A percentile compares a stretch with the other conserved stretches of the same genome.
phyloP scores from a whole-genome alignment of 1,139 yeast species.

The Geotrichum reessii region DNA sequence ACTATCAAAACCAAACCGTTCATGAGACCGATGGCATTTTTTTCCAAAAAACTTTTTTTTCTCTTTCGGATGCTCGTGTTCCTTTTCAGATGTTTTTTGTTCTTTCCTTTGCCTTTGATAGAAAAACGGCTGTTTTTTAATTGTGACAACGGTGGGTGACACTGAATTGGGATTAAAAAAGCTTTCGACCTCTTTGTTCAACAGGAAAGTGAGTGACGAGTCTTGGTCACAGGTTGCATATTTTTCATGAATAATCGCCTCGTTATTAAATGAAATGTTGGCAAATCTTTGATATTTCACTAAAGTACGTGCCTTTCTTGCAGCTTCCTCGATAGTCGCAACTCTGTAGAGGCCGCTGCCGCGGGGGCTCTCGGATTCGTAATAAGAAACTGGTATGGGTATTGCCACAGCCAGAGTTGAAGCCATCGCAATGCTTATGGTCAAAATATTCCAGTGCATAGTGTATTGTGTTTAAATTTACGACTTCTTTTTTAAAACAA shows the following conservation, averaged over 20 bases:
- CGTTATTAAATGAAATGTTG: constrained; percentile 21
- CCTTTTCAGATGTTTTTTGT: constrained; percentile 28
- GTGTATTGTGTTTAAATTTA: not conserved
- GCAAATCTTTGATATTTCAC: constrained; percentile 46
- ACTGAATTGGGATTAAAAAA: constrained; percentile 52
- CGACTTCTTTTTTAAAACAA: not conserved
- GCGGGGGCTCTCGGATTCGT: not conserved
- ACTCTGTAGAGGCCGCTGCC: not conserved
- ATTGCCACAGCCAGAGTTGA: not conserved
- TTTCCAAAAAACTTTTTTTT: too few relatives aligned
- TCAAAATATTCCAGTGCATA: not conserved
- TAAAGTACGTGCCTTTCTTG: constrained; percentile 54
- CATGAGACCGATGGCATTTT: too few relatives aligned
- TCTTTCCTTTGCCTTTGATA: not conserved
- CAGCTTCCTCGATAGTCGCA: constrained; percentile 44
- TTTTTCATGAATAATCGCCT: constrained; percentile 49
- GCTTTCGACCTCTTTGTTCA: constrained; percentile 59
- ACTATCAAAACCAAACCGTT: constrained; percentile 36
- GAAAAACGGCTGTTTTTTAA: constrained; percentile 52
- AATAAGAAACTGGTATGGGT: not conserved
- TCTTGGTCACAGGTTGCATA: constrained; percentile 65
- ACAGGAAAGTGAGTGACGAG: constrained; percentile 62
- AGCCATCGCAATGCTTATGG: not conserved
- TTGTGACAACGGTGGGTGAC: constrained; percentile 50
- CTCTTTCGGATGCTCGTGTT: not conserved